phyloP scores from a whole-genome alignment of 2,329 filamentous ascomycete genomes.

The Sporothrix pseudoabietina region DNA sequence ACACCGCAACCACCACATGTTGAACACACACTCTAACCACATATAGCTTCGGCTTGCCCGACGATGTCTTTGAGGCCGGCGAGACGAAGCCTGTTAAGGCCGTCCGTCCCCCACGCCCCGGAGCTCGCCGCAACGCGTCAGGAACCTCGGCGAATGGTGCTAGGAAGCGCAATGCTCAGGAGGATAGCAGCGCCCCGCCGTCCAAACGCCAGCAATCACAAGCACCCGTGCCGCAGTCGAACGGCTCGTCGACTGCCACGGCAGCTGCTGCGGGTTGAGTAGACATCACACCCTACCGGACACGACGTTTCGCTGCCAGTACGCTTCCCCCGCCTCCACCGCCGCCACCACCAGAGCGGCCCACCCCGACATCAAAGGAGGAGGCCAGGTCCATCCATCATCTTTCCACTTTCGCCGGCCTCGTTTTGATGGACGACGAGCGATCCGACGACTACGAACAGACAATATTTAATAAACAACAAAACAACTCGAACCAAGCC shows the following conservation, averaged over 20 bases:
- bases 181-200: constrained; percentile 42
- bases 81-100: constrained; percentile 68
- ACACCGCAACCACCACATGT: neutral
- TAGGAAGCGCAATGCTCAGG: constrained; percentile 55
- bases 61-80: constrained; percentile 82
- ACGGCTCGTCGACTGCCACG: constrained; percentile 8
- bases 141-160: constrained; percentile 44
- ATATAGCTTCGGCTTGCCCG: constrained; percentile 77
- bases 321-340: neutral
- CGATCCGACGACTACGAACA: constrained; percentile 6
- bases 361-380: neutral
- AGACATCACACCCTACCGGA: neutral
- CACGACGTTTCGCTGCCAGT: neutral
- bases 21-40: constrained; percentile 25
- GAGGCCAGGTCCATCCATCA: neutral
- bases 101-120: constrained; percentile 48
- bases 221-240: constrained; percentile 9
- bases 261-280: constrained; percentile 31
- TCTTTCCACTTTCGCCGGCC: constrained; percentile 1
- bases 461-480: neutral
- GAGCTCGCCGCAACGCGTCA: constrained; percentile 45
- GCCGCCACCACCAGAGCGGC: neutral
- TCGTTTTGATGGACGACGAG: constrained; percentile 13
- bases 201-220: constrained; percentile 41
- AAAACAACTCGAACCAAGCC: neutral